A percentile compares a stretch with the other conserved stretches of the same genome.
These are phyloP conservation scores for Neurospora sp. DNA, from an alignment of 495 filamentous ascomycete genomes.

Conservation along the genomic window DNA sequence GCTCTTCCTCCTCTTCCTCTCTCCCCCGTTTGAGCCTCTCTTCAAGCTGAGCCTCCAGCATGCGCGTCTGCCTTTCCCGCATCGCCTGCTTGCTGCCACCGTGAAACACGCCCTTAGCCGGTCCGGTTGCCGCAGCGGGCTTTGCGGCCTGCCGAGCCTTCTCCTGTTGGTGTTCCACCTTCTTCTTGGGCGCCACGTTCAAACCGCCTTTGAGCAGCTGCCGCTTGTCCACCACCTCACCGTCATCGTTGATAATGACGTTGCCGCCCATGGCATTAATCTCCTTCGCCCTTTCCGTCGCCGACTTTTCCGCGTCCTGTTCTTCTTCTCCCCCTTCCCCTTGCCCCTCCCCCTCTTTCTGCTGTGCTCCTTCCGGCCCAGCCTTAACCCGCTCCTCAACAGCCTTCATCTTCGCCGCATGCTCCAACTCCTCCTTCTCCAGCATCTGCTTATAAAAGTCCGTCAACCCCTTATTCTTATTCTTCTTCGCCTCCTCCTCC, in stretches of 20 bases:
- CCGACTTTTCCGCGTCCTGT: conserved; percentile 43
- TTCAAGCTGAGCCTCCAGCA: conserved; percentile 77
- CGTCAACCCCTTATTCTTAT: conserved; percentile 66
- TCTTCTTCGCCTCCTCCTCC: conserved; percentile 55
- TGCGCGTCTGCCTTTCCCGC: conserved; percentile 72
- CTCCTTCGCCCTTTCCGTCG: conserved; percentile 61
- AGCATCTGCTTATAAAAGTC: conserved; percentile 80
- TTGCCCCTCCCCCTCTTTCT: conserved; percentile 15
- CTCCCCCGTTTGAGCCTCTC: conserved; percentile 58
- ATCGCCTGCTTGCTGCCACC: conserved; percentile 47
- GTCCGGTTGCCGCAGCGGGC: conserved; percentile 20
- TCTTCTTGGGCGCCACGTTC: conserved; percentile 60
- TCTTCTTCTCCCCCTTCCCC: conserved; percentile 20
- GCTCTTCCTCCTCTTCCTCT: conserved; percentile 65
- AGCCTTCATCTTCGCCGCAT: conserved; percentile 57
- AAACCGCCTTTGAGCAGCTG: conserved; percentile 81
- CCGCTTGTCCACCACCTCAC: conserved; percentile 87
- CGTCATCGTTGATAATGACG: conserved; percentile 82
- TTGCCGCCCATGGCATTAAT: conserved; percentile 59
- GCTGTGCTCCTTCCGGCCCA: conserved; percentile 18
- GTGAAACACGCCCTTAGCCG: conserved; percentile 36
- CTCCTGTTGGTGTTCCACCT: conserved; percentile 25
- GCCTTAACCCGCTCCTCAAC: conserved; percentile 54
- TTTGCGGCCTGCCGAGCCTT: conserved; percentile 23
- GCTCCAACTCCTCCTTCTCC: conserved; percentile 62